Percentiles rank a stretch among this genome's conserved stretches.
These are phyloP conservation scores for Micractinium sp. DNA, from an alignment of 139 green algal species.

Conservation along the genomic window DNA sequence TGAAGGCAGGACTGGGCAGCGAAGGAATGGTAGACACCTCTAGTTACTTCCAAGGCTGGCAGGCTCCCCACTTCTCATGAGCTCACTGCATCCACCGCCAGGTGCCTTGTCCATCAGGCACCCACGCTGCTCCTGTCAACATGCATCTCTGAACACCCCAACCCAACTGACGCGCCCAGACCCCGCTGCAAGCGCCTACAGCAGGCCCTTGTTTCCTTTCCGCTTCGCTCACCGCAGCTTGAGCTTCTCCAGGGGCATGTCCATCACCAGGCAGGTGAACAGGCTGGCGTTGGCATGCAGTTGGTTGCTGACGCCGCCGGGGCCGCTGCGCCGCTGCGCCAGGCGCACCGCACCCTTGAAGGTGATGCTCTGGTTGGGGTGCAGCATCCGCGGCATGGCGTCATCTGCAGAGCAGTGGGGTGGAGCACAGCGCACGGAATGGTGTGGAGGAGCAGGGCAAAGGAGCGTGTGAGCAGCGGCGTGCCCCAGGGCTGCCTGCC, in stretches of 20 bases:
- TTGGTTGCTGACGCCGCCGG: background rate
- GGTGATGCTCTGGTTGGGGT: constrained; percentile 30
- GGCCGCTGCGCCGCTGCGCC: background rate
- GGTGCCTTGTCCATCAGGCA: background rate
- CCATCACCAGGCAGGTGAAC: constrained; percentile 50
- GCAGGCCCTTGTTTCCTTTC: too few species aligned
- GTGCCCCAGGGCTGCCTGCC: too few species aligned
- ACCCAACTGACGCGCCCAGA: too few species aligned
- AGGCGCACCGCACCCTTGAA: constrained; percentile 31
- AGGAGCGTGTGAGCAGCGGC: background rate
- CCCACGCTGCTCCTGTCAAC: background rate
- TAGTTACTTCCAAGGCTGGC: background rate
- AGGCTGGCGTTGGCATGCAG: constrained; percentile 37
- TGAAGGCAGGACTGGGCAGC: background rate
- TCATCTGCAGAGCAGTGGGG: background rate
- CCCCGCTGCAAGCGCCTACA: too few species aligned
- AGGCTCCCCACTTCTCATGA: too few species aligned
- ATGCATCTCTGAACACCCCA: background rate
- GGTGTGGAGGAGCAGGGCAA: background rate
- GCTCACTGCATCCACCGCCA: too few species aligned
- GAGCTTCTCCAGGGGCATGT: constrained; percentile 44
- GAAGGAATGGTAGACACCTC: too few species aligned
- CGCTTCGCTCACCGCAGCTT: constrained; percentile 21
- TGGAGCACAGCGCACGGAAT: background rate
- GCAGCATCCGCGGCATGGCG: background rate